Conservation (phyloP, 148 eudicot genomes). For the Dysphania ambrosioides region DNA sequence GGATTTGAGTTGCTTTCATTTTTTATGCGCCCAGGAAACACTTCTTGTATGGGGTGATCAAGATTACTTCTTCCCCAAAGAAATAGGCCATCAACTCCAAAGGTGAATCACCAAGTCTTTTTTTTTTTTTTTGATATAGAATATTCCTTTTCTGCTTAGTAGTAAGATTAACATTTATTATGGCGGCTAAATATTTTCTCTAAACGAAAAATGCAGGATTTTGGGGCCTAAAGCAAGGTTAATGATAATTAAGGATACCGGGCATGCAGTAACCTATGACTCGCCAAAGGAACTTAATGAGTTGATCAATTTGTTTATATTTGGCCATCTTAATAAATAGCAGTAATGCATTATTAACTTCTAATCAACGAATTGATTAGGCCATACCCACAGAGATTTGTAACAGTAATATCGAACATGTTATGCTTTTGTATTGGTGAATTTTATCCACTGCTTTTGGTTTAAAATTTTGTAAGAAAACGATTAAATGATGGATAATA, state of each 20-base stretch:
- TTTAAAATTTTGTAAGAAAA: no score
- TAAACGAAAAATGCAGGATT: conserved; percentile 26
- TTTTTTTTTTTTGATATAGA: no score
- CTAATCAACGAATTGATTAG: no score
- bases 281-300: conserved; percentile 39
- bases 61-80: conserved; percentile 54
- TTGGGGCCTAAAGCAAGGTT: conserved; percentile 50
- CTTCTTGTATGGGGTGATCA: conserved; percentile 72
- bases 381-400: no score
- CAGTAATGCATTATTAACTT: not conserved
- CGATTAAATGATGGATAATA: no score
- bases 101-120: conserved; percentile 38
- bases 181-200: not conserved
- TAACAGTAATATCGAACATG: no score
- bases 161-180: no score
- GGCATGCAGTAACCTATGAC: conserved; percentile 61
- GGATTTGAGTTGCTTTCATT: no score
- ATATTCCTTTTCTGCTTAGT: no score
- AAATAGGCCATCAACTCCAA: conserved; percentile 44
- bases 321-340: conserved; percentile 6
- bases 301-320: conserved; percentile 36
- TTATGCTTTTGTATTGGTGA: no score
- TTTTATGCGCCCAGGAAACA: conserved; percentile 35
- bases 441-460: no score
- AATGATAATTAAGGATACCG: conserved; percentile 39